These are phyloP conservation scores for Phytophthora idaei DNA, from an alignment of 352 stramenopile species.

Conservation along the genomic window DNA sequence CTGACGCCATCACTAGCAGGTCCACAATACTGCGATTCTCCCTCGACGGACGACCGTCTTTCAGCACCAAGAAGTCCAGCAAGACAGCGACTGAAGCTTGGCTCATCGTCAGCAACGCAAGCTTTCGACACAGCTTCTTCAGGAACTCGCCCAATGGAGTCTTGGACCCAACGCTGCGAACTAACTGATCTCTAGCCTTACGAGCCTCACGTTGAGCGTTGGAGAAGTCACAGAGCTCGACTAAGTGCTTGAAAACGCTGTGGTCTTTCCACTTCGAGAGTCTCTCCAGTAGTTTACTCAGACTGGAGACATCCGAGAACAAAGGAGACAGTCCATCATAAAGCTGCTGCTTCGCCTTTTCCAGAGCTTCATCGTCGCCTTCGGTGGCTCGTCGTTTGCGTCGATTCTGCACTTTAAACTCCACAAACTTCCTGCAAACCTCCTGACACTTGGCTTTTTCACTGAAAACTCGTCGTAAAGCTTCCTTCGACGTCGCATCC, in stretches of 20 bases:
- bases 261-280: conserved; percentile 80
- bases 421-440: conserved; percentile 45
- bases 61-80: conserved; percentile 50
- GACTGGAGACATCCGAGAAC: conserved; percentile 62
- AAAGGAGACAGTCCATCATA: conserved; percentile 47
- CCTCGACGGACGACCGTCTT: conserved; percentile 28
- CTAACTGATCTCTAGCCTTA: conserved; percentile 62
- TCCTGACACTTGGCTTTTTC: conserved; percentile 64
- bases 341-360: conserved; percentile 43
- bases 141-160: conserved; percentile 74
- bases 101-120: conserved; percentile 75
- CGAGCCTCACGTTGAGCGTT: conserved; percentile 57
- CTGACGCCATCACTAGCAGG: conserved; percentile 57
- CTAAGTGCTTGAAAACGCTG: conserved; percentile 77
- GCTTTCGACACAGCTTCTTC: conserved; percentile 84
- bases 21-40: conserved; percentile 66
- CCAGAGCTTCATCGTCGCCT: conserved; percentile 18
- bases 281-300: conserved; percentile 68
- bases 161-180: conserved; percentile 84
- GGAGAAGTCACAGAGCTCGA: conserved; percentile 58
- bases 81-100: conserved; percentile 41
- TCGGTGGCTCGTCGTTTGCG: conserved; percentile 19
- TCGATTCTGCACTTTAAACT: conserved; percentile 54
- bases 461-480: conserved; percentile 66
- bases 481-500: conserved; percentile 72